phyloP scores from a whole-genome alignment of 352 stramenopile genomes.

The Globisporangium parvum region DNA sequence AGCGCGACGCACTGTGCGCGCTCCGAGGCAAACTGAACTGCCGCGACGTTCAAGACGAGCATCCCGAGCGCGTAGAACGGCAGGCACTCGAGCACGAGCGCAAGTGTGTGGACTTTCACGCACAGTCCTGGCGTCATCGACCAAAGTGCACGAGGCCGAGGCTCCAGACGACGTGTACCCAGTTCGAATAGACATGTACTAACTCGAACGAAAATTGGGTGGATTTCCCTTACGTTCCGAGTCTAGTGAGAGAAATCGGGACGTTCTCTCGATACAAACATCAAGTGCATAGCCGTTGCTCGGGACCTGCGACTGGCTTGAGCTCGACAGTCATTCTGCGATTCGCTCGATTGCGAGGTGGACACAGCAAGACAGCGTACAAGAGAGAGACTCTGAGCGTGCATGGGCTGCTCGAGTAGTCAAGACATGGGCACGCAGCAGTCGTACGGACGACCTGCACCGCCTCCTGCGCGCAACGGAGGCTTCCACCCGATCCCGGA shows the following conservation, averaged over 20 bases:
- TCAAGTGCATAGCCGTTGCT: no score
- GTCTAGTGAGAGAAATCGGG: no score
- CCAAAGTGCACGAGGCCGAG: conserved; percentile 34
- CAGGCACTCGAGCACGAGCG: conserved; percentile 47
- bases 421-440: neutral
- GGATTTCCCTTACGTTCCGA: no score
- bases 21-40: conserved; percentile 32
- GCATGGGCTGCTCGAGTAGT: neutral
- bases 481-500: conserved; percentile 32
- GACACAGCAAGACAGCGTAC: no score
- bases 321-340: no score
- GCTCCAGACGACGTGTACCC: conserved; percentile 25
- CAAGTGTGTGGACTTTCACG: conserved; percentile 26
- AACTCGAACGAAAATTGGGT: no score
- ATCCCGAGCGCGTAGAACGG: conserved; percentile 58
- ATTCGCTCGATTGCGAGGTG: no score
- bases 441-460: neutral
- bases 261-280: no score
- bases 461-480: neutral
- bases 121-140: conserved; percentile 50
- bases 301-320: no score
- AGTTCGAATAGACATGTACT: neutral
- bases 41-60: conserved; percentile 43
- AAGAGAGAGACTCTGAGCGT: no score
- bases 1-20: conserved; percentile 36